Evolutionary conservation across 495 filamentous ascomycete genomes (phyloP).

Genomic region (Aspergillus sclerotioniger): DNA sequence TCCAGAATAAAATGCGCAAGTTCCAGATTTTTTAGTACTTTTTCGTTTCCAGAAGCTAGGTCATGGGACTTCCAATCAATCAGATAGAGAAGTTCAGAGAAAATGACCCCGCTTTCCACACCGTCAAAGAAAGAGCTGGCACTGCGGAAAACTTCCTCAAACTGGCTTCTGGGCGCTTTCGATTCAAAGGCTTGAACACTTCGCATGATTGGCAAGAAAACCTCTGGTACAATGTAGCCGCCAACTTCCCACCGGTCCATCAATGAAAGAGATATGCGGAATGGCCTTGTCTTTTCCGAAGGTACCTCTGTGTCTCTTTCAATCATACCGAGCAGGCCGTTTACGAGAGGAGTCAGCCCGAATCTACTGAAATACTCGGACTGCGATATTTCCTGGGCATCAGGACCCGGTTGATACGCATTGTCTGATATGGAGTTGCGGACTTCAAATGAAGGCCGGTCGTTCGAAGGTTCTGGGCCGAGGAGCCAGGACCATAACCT

Average conservation of each 20-base stretch:
- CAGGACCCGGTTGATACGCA: slow-evolving; percentile 41
- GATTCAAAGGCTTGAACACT: slow-evolving; percentile 70
- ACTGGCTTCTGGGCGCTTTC: slow-evolving; percentile 58
- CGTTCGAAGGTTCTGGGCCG: slow-evolving; percentile 67
- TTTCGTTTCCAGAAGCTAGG: slow-evolving; percentile 44
- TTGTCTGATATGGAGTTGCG: slow-evolving; percentile 47
- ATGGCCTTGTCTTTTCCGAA: slow-evolving; percentile 77
- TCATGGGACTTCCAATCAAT: slow-evolving; percentile 34
- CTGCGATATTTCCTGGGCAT: slow-evolving; percentile 43
- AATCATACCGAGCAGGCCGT: slow-evolving; percentile 77
- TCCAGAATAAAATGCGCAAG: slow-evolving; percentile 78
- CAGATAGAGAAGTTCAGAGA: slow-evolving; percentile 69
- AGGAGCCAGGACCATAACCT: slow-evolving; percentile 96
- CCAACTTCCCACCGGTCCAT: slow-evolving; percentile 99
- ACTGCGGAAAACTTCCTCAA: slow-evolving; percentile 85
- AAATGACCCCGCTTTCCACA: slow-evolving; percentile 90
- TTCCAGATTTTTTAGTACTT: slow-evolving; percentile 49
- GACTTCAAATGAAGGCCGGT: slow-evolving; percentile 46
- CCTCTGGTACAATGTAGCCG: slow-evolving; percentile 76
- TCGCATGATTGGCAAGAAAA: slow-evolving; percentile 83
- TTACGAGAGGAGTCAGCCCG: slow-evolving; percentile 70
- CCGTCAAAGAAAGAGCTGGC: slow-evolving; percentile 96
- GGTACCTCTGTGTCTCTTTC: slow-evolving; percentile 51
- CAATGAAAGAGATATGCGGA: slow-evolving; percentile 86
- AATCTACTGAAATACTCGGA: slow-evolving; percentile 75